These are phyloP conservation scores for Mucor circinelloides DNA, from an alignment of 371 early-diverging fungal species.

Conservation along the genomic window DNA sequence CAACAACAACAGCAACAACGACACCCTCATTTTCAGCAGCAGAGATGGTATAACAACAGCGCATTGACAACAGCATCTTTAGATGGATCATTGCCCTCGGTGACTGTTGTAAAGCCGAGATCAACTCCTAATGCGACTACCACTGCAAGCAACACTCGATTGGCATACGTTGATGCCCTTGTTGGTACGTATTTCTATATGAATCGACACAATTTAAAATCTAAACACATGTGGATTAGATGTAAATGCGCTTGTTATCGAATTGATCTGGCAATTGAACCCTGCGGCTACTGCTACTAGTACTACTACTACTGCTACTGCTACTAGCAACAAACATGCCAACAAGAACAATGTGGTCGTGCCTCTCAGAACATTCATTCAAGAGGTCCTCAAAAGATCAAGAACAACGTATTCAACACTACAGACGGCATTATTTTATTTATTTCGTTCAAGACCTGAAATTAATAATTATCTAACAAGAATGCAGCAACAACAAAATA, in stretches of 20 bases:
- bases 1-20: not conserved
- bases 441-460: slow-evolving; percentile 55
- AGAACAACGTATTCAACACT: slow-evolving; percentile 79
- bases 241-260: slow-evolving; percentile 59
- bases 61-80: not conserved
- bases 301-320: not conserved
- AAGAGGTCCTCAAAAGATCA: slow-evolving; percentile 75
- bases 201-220: not conserved
- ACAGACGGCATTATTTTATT: slow-evolving; percentile 72
- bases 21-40: not conserved
- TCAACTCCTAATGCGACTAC: slow-evolving; percentile 27
- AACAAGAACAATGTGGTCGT: slow-evolving; percentile 27
- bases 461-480: slow-evolving; percentile 21
- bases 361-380: slow-evolving; percentile 70
- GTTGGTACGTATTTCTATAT: slow-evolving; percentile 18
- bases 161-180: slow-evolving; percentile 35
- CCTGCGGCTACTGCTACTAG: not conserved
- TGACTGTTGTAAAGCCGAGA: not conserved
- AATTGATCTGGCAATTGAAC: slow-evolving; percentile 51
- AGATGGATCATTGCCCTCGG: not conserved
- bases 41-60: not conserved
- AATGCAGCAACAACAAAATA: slow-evolving; percentile 20
- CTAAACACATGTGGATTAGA: slow-evolving; percentile 32
- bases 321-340: not conserved
- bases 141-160: slow-evolving; percentile 21